phyloP scores from a whole-genome alignment of 805 yeast genomes.

The Hanseniaspora mollemarum region DNA sequence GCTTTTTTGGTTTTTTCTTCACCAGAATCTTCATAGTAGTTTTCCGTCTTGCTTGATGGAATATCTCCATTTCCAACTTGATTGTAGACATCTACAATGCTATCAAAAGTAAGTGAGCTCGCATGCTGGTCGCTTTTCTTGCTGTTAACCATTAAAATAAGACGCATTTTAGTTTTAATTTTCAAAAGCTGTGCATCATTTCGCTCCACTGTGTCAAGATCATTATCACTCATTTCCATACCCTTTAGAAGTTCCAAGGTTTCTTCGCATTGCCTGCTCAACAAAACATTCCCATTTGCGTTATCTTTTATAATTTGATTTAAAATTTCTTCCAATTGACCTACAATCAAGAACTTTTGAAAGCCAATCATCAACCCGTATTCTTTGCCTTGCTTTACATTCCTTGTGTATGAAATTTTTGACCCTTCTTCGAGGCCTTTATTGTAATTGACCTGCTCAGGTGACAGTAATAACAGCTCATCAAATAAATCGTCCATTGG shows the following conservation, averaged over 20 bases:
- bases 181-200: neutral
- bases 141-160: neutral
- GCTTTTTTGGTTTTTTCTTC: neutral
- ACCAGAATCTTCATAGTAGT: neutral
- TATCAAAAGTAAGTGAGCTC: neutral
- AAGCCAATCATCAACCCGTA: slow-evolving; percentile 14
- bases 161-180: slow-evolving; percentile 4
- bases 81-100: slow-evolving; percentile 1
- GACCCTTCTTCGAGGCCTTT: slow-evolving; percentile 3
- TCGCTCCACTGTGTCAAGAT: neutral
- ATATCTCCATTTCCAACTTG: slow-evolving; percentile 9
- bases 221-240: slow-evolving; percentile 1
- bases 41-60: neutral
- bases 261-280: neutral
- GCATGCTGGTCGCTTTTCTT: neutral
- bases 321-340: neutral
- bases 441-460: slow-evolving; percentile 9
- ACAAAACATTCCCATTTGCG: neutral
- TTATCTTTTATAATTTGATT: neutral
- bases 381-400: slow-evolving; percentile 5
- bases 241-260: neutral
- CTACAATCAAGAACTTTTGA: slow-evolving; percentile 8
- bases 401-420: slow-evolving; percentile 3
- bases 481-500: slow-evolving; percentile 10
- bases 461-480: slow-evolving; percentile 4